These are phyloP conservation scores for Metschnikowia kofuensis DNA, from an alignment of 805 yeast species.

Conservation along the genomic window DNA sequence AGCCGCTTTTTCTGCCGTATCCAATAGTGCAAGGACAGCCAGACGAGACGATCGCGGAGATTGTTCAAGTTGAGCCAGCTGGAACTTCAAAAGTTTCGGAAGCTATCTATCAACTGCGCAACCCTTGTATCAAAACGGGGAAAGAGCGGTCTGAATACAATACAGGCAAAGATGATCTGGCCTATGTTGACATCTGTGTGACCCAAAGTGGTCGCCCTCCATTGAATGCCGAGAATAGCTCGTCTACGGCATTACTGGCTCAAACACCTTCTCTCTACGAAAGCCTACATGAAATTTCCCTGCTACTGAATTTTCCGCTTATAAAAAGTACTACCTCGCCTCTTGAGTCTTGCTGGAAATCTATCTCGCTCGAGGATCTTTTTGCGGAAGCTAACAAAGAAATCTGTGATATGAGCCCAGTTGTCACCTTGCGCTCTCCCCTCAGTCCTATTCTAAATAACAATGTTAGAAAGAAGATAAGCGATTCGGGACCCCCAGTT, in stretches of 20 bases:
- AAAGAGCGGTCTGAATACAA: no score
- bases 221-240: no score
- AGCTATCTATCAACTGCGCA: not conserved
- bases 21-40: no score
- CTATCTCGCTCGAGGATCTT: not conserved
- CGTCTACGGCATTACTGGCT: not conserved
- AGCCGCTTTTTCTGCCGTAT: no score
- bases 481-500: no score
- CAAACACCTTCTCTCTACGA: not conserved
- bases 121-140: constrained; percentile 11
- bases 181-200: not conserved
- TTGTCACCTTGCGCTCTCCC: not conserved
- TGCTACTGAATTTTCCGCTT: not conserved
- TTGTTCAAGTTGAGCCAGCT: not conserved
- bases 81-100: not conserved
- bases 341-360: not conserved
- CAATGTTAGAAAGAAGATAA: not conserved
- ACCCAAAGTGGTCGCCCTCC: not conserved
- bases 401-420: not conserved
- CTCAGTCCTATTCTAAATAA: not conserved
- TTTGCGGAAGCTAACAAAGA: not conserved
- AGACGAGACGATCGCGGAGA: not conserved
- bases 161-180: no score
- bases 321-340: not conserved
- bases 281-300: not conserved